Conservation (phyloP, 345 rosid genomes). For the Limnanthes douglasii region DNA sequence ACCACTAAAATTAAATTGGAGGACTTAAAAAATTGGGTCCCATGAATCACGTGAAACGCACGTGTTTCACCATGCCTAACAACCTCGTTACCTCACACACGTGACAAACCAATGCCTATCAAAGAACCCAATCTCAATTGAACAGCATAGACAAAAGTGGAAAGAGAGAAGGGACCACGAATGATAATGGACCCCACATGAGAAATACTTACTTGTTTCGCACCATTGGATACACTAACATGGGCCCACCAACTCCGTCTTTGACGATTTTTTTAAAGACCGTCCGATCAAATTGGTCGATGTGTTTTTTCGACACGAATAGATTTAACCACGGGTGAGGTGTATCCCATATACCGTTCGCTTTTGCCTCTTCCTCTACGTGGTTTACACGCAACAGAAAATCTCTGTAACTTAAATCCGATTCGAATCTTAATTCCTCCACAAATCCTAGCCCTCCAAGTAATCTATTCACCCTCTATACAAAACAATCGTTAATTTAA, state of each 20-base stretch:
- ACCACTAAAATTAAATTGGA: too few relatives aligned
- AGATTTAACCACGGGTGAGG: slow-evolving; percentile 97
- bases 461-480: slow-evolving; percentile 30
- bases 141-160: too few relatives aligned
- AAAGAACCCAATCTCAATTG: too few relatives aligned
- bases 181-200: neutral
- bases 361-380: slow-evolving; percentile 40
- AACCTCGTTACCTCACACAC: slow-evolving; percentile 20
- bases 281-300: slow-evolving; percentile 43
- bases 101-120: too few relatives aligned
- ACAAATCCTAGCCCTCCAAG: slow-evolving; percentile 27
- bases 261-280: slow-evolving; percentile 52
- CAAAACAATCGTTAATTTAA: too few relatives aligned
- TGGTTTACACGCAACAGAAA: slow-evolving; percentile 63
- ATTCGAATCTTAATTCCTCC: slow-evolving; percentile 35
- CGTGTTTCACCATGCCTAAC: too few relatives aligned
- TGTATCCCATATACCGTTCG: slow-evolving; percentile 59
- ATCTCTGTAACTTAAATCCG: slow-evolving; percentile 48
- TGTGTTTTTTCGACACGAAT: slow-evolving; percentile 46
- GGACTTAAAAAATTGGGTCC: too few relatives aligned
- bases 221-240: slow-evolving; percentile 72
- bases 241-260: slow-evolving; percentile 80
- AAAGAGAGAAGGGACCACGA: neutral
- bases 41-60: neutral
- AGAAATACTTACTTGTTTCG: slow-evolving; percentile 54